Conservation (phyloP, 2,329 filamentous ascomycete genomes). For the Aspergillus ruber region DNA sequence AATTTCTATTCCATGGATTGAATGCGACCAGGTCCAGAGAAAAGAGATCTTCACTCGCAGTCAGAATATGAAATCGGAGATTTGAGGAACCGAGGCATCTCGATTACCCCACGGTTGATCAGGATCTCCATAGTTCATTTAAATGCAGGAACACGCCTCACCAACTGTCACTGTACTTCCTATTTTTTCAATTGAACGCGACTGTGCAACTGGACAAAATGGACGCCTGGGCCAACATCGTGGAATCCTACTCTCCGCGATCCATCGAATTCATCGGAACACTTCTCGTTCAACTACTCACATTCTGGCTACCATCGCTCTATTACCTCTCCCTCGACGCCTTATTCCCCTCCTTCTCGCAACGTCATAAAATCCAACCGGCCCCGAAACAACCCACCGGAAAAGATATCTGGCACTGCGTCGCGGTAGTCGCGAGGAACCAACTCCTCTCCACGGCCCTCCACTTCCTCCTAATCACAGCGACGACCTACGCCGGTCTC, state of each 20-base stretch:
- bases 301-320: conserved; percentile 22
- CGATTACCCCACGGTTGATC: too few relatives aligned
- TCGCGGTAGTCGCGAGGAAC: conserved; percentile 43
- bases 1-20: too few relatives aligned
- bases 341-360: conserved; percentile 44
- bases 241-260: conserved; percentile 12
- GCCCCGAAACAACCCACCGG: conserved; percentile 44
- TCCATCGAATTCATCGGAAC: conserved; percentile 23
- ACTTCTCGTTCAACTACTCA: conserved; percentile 15
- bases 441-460: conserved; percentile 38
- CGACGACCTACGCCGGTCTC: conserved; percentile 8
- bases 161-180: too few relatives aligned
- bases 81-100: too few relatives aligned
- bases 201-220: too few relatives aligned
- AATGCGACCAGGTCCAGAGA: too few relatives aligned
- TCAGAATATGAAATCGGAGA: too few relatives aligned
- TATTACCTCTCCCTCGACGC: conserved; percentile 41
- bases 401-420: conserved; percentile 41
- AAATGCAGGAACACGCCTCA: too few relatives aligned
- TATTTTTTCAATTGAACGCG: too few relatives aligned
- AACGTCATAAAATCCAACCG: conserved; percentile 50
- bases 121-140: too few relatives aligned
- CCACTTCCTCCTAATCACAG: conserved; percentile 20
- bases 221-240: conserved; percentile 4
- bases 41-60: too few relatives aligned